phyloP scores from a whole-genome alignment of 2,329 filamentous ascomycete genomes.

The Monilinia laxa region DNA sequence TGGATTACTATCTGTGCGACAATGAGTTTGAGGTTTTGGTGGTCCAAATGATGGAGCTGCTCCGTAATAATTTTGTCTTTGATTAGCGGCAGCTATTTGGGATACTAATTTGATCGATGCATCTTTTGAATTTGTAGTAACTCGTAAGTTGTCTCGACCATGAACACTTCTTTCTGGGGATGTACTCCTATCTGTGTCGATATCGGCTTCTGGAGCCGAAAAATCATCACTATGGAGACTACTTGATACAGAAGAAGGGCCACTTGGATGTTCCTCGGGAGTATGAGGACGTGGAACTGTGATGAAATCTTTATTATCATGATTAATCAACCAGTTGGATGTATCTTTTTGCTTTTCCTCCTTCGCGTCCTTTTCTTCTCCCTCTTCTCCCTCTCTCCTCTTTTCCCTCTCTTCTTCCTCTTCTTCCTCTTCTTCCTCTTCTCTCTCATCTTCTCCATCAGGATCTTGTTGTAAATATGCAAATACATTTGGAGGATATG shows the following conservation, averaged over 20 bases:
- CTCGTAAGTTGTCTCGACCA: slow-evolving; percentile 32
- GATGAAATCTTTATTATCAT: slow-evolving; percentile 2
- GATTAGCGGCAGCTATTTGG: slow-evolving; percentile 38
- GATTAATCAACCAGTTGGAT: slow-evolving; percentile 28
- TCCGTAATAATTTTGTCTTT: slow-evolving; percentile 35
- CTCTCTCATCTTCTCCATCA: slow-evolving; percentile 15
- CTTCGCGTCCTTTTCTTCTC: slow-evolving; percentile 13
- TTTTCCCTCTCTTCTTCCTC: background rate
- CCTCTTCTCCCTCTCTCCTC: background rate
- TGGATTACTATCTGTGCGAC: slow-evolving; percentile 38
- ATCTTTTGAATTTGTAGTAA: slow-evolving; percentile 27
- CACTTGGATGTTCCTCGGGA: slow-evolving; percentile 38
- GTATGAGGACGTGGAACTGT: slow-evolving; percentile 15
- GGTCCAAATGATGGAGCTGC: slow-evolving; percentile 34
- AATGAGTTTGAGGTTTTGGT: slow-evolving; percentile 47
- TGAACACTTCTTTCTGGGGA: slow-evolving; percentile 47
- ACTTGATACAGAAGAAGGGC: slow-evolving; percentile 39
- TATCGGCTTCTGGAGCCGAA: slow-evolving; percentile 40
- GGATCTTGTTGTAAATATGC: slow-evolving; percentile 35
- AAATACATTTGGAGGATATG: slow-evolving; percentile 38
- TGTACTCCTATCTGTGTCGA: slow-evolving; percentile 48
- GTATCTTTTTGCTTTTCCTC: slow-evolving; percentile 24
- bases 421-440: slow-evolving; percentile 4
- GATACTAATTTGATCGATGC: slow-evolving; percentile 37
- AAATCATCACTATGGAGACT: slow-evolving; percentile 42